Percentiles rank a stretch among this genome's conserved stretches.
phyloP scores from a whole-genome alignment of 371 early-diverging fungal genomes.

The Phascolomyces articulosus region DNA sequence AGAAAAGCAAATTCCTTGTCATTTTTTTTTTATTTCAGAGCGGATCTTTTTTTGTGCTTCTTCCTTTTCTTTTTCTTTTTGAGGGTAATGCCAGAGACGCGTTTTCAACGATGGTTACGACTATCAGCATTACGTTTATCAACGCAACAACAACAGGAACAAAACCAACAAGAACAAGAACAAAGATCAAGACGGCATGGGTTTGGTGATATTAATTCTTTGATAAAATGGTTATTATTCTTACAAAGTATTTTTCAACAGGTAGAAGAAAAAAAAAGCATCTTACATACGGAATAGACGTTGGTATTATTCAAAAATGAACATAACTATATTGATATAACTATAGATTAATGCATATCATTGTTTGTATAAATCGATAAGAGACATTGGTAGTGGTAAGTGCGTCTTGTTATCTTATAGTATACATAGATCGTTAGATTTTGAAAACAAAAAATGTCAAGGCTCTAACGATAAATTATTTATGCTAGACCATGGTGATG shows the following conservation, averaged over 20 bases:
- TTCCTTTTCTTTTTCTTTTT: background rate
- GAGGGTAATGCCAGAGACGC: background rate
- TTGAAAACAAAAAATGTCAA: no score
- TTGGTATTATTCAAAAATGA: no score
- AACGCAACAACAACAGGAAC: background rate
- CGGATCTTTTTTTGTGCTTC: background rate
- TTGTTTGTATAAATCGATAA: background rate
- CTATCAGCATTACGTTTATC: background rate
- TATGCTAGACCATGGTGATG: background rate
- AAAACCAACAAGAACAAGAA: background rate
- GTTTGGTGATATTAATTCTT: background rate
- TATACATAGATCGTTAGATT: no score
- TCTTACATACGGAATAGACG: no score
- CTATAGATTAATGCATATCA: background rate
- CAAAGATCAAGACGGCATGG: background rate
- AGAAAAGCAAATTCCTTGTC: no score
- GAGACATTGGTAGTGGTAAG: background rate
- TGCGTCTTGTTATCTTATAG: no score
- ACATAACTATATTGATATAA: no score
- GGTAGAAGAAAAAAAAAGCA: no score
- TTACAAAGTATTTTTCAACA: slow-evolving; percentile 2
- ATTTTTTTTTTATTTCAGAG: background rate
- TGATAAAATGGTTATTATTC: slow-evolving; percentile 2
- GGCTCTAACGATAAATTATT: background rate
- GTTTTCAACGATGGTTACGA: slow-evolving; percentile 1